Evolutionary conservation across 2,329 filamentous ascomycete species (phyloP).

Genomic region (Chaetomium strumarium): DNA sequence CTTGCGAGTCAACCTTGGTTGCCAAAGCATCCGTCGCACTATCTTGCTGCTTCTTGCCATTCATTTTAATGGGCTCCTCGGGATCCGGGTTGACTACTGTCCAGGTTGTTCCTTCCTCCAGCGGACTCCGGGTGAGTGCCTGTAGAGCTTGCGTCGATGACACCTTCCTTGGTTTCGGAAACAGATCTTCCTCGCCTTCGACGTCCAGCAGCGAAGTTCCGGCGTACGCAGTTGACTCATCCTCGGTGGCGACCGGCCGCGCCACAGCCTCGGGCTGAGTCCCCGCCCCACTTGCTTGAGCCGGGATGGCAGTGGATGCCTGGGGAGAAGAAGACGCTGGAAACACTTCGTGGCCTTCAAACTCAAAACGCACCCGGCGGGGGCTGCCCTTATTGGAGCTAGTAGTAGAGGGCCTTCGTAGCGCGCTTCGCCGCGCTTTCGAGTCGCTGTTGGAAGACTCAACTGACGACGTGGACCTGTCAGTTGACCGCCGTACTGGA

Average conservation of each 20-base stretch:
- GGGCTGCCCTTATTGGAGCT: constrained; percentile 49
- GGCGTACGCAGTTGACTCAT: constrained; percentile 24
- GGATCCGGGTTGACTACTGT: constrained; percentile 29
- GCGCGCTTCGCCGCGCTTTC: constrained; percentile 45
- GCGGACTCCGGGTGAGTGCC: constrained; percentile 31
- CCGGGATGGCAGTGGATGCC: constrained; percentile 11
- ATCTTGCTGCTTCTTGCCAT: constrained; percentile 12
- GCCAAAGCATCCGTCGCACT: neutral
- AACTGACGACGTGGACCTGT: constrained; percentile 45
- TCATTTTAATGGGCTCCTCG: constrained; percentile 18
- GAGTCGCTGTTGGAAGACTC: constrained; percentile 49
- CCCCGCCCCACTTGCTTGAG: constrained; percentile 12
- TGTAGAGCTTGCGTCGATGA: constrained; percentile 35
- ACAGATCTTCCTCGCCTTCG: constrained; percentile 31
- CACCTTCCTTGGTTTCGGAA: constrained; percentile 31
- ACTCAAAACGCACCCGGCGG: constrained; percentile 57
- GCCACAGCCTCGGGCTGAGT: constrained; percentile 24
- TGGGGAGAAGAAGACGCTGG: constrained; percentile 52
- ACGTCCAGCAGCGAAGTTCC: constrained; percentile 26
- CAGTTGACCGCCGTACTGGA: constrained; percentile 37
- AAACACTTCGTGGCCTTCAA: constrained; percentile 54
- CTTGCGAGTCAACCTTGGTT: constrained; percentile 13
- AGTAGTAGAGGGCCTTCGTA: constrained; percentile 52
- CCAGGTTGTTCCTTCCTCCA: constrained; percentile 33
- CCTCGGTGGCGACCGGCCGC: constrained; percentile 10